phyloP scores from a whole-genome alignment of 2,329 filamentous ascomycete species.

The Sclerotinia spermophila region DNA sequence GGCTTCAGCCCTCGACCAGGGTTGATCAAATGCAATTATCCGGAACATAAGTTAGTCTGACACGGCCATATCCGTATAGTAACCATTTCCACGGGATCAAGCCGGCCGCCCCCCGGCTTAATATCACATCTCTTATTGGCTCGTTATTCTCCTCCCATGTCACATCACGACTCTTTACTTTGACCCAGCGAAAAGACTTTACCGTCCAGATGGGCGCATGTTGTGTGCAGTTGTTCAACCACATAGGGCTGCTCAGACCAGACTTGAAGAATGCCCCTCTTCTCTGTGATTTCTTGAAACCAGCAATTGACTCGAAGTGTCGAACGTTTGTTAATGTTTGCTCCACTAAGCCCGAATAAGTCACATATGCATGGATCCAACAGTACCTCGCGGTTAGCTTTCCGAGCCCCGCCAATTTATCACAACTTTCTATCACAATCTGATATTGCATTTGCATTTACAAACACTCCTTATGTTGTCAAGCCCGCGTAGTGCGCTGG shows the following conservation, averaged over 20 bases:
- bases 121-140: not conserved
- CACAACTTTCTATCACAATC: constrained; percentile 10
- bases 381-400: not conserved
- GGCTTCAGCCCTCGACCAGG: constrained; percentile 8
- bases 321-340: constrained; percentile 9
- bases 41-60: not conserved
- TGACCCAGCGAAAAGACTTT: not conserved
- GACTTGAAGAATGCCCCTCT: constrained; percentile 8
- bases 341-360: not conserved
- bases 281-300: not conserved
- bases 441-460: not conserved
- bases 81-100: constrained; percentile 15
- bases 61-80: constrained; percentile 6
- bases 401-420: constrained; percentile 6
- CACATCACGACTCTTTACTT: not conserved
- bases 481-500: not conserved
- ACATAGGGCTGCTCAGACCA: constrained; percentile 1
- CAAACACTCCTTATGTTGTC: not conserved
- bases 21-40: constrained; percentile 6
- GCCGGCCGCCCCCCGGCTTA: constrained; percentile 4
- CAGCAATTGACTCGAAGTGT: not conserved
- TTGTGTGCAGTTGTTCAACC: constrained; percentile 1
- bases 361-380: not conserved
- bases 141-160: not conserved
- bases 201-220: not conserved